Evolutionary conservation across 1,284 basidiomycete species (phyloP).

Genomic region (Fomes fomentarius): DNA sequence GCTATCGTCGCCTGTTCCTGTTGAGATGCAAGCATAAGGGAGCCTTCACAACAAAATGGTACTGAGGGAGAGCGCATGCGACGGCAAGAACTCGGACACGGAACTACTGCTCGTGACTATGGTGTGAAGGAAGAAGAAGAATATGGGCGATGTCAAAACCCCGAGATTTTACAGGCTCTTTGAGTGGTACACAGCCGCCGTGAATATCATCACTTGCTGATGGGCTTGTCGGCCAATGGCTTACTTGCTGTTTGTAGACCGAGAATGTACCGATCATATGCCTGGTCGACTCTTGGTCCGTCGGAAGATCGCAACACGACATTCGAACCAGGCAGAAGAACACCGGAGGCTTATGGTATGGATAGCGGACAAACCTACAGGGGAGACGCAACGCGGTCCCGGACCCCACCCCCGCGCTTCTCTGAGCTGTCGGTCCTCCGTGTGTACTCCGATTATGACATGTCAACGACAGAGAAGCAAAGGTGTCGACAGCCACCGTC

Average conservation of each 20-base stretch:
- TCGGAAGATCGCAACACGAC: slow-evolving; percentile 1
- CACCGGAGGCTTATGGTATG: neutral
- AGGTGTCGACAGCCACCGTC: neutral
- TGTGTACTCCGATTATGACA: neutral
- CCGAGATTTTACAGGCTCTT: slow-evolving; percentile 25
- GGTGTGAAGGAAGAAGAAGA: slow-evolving; percentile 6
- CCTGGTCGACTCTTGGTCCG: slow-evolving; percentile 11
- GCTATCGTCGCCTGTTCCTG: slow-evolving; percentile 7
- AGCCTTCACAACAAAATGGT: slow-evolving; percentile 1
- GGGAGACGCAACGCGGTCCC: slow-evolving; percentile 7
- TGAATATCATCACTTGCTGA: slow-evolving; percentile 10
- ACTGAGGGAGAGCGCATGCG: slow-evolving; percentile 2
- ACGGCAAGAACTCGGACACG: slow-evolving; percentile 33
- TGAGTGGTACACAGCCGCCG: neutral
- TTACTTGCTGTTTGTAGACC: slow-evolving; percentile 12
- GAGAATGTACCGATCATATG: slow-evolving; percentile 27
- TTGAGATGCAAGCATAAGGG: neutral
- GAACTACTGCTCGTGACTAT: slow-evolving; percentile 30
- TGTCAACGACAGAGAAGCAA: neutral
- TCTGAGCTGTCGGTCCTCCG: neutral
- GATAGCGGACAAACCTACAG: neutral
- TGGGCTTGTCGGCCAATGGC: slow-evolving; percentile 7
- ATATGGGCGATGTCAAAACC: slow-evolving; percentile 16
- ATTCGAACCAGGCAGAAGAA: neutral
- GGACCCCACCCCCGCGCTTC: slow-evolving; percentile 20